Evolutionary conservation across 345 rosid species (phyloP).

Genomic region (Salix suchowensis): DNA sequence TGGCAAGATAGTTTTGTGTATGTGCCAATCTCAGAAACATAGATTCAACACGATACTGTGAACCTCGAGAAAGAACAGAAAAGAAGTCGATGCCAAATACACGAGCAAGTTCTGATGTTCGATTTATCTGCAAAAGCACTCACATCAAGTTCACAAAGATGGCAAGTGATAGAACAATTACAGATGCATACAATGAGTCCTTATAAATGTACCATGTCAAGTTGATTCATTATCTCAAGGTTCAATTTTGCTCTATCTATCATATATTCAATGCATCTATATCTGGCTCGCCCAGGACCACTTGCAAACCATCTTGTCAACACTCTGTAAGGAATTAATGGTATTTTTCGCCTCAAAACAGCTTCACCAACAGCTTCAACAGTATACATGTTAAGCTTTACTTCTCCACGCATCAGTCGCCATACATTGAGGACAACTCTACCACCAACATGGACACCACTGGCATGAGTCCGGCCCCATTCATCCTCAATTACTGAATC

Average conservation of each 20-base stretch:
- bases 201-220: constrained; percentile 67
- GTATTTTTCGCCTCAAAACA: constrained; percentile 76
- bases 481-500: constrained; percentile 78
- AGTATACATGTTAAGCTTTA: constrained; percentile 78
- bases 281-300: constrained; percentile 72
- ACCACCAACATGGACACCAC: constrained; percentile 96
- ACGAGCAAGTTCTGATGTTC: constrained; percentile 97
- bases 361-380: constrained; percentile 79
- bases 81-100: constrained; percentile 95
- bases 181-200: background rate
- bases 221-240: constrained; percentile 73
- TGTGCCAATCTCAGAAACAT: constrained; percentile 95
- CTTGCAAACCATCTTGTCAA: constrained; percentile 76
- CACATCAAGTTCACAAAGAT: background rate
- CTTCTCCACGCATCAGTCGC: constrained; percentile 84
- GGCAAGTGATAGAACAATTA: background rate
- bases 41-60: constrained; percentile 96
- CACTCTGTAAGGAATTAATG: constrained; percentile 56
- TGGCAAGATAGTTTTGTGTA: constrained; percentile 85
- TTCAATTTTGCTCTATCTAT: constrained; percentile 67
- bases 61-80: constrained; percentile 97
- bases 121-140: constrained; percentile 68
- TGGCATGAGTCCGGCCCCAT: constrained; percentile 98
- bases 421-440: constrained; percentile 85
- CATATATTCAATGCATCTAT: constrained; percentile 74